A percentile compares a stretch with the other conserved stretches of the same genome.
phyloP scores from a whole-genome alignment of 768 basidiomycete genomes.

The Pulveroboletus frians region DNA sequence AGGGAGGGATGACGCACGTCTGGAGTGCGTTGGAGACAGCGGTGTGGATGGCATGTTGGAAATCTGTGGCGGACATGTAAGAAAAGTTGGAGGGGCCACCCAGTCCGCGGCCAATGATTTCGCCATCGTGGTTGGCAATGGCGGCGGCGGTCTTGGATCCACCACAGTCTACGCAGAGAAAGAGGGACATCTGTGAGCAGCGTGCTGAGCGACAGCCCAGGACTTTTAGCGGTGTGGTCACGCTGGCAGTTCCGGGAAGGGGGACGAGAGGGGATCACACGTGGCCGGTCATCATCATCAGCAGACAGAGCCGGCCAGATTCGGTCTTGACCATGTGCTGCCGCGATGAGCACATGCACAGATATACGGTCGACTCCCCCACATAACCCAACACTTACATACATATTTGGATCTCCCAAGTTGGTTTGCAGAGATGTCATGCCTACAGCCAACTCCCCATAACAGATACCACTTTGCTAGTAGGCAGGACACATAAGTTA shows the following conservation, averaged over 20 bases:
- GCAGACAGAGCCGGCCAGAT: no score
- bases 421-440: no score
- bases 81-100: slow-evolving; percentile 85
- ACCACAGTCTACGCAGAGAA: slow-evolving; percentile 83
- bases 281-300: no score
- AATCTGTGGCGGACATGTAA: slow-evolving; percentile 62
- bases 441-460: no score
- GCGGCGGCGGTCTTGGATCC: slow-evolving; percentile 84
- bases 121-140: slow-evolving; percentile 53
- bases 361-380: no score
- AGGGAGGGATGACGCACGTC: slow-evolving; percentile 36
- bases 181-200: slow-evolving; percentile 45
- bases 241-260: not conserved
- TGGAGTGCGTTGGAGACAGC: slow-evolving; percentile 55
- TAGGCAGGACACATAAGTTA: no score
- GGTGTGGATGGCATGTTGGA: slow-evolving; percentile 46
- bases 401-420: no score
- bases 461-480: no score
- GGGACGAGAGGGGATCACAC: not conserved
- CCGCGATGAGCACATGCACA: no score
- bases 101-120: slow-evolving; percentile 59
- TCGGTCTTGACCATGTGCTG: no score
- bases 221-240: not conserved
- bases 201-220: not conserved
- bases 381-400: no score